A percentile compares a stretch with the other conserved stretches of the same genome.
Evolutionary conservation across 257 asterid species (phyloP).

Genomic region (Solanum ossicruentum): DNA sequence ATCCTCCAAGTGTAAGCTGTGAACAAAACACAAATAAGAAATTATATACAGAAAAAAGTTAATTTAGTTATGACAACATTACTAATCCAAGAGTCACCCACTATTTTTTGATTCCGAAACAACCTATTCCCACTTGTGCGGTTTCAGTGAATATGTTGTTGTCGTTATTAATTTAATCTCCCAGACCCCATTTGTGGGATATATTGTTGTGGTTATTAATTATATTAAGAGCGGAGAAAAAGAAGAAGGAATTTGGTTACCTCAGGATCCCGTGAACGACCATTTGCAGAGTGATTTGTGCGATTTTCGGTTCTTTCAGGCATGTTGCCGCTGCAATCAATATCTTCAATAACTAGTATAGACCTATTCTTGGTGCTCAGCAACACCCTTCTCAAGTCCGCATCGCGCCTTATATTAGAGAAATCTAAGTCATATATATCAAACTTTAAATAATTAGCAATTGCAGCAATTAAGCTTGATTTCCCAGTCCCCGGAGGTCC

Average conservation of each 20-base stretch:
- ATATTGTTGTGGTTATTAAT: too few species aligned
- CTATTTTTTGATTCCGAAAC: too few species aligned
- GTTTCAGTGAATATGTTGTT: too few species aligned
- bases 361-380: constrained; percentile 52
- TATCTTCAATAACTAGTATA: constrained; percentile 66
- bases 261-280: constrained; percentile 17
- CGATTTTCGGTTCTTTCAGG: constrained; percentile 23
- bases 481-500: constrained; percentile 85
- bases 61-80: too few species aligned
- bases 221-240: too few species aligned
- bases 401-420: constrained; percentile 31
- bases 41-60: background rate
- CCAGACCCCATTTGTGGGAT: too few species aligned
- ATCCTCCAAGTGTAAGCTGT: constrained; percentile 56
- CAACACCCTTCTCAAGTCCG: constrained; percentile 52
- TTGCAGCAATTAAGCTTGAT: constrained; percentile 63
- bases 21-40: background rate
- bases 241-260: background rate
- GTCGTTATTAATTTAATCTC: too few species aligned
- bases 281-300: background rate
- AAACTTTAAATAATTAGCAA: constrained; percentile 58
- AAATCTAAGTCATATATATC: constrained; percentile 69
- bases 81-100: too few species aligned
- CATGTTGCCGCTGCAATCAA: constrained; percentile 51
- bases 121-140: too few species aligned